Evolutionary conservation across 1,284 basidiomycete genomes (phyloP).

Genomic region (Coniophora puteana): DNA sequence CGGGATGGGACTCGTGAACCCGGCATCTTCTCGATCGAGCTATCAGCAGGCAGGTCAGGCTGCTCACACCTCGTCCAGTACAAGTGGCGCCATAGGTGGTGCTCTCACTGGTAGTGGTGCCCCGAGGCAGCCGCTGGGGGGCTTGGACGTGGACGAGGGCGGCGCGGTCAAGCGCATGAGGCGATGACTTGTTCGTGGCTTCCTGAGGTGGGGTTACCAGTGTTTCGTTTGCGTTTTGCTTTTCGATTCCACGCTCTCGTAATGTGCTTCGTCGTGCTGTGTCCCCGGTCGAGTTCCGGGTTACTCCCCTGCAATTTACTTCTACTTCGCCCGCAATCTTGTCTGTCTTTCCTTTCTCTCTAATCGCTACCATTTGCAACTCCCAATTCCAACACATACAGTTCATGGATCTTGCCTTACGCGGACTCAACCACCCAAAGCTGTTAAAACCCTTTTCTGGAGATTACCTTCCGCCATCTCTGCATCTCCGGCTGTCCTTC

Average conservation of each 20-base stretch:
- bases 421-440: too few species aligned
- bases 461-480: too few species aligned
- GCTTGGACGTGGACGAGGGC: slow-evolving; percentile 38
- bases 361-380: too few species aligned
- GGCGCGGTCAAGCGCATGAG: slow-evolving; percentile 47
- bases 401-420: too few species aligned
- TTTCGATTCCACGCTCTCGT: background rate
- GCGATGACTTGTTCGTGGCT: slow-evolving; percentile 34
- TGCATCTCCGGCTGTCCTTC: too few species aligned
- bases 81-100: slow-evolving; percentile 4
- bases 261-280: background rate
- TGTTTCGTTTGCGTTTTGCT: background rate
- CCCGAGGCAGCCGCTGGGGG: slow-evolving; percentile 30
- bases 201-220: too few species aligned
- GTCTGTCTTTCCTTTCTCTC: too few species aligned
- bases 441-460: too few species aligned
- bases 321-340: slow-evolving; percentile 3
- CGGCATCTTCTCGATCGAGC: slow-evolving; percentile 10
- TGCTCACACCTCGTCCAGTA: slow-evolving; percentile 34
- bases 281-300: background rate
- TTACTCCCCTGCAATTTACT: slow-evolving; percentile 1
- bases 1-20: slow-evolving; percentile 1
- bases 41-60: slow-evolving; percentile 38
- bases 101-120: slow-evolving; percentile 13
- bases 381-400: too few species aligned